These are phyloP conservation scores for Trametes villosa DNA, from an alignment of 768 basidiomycete species.

Conservation along the genomic window DNA sequence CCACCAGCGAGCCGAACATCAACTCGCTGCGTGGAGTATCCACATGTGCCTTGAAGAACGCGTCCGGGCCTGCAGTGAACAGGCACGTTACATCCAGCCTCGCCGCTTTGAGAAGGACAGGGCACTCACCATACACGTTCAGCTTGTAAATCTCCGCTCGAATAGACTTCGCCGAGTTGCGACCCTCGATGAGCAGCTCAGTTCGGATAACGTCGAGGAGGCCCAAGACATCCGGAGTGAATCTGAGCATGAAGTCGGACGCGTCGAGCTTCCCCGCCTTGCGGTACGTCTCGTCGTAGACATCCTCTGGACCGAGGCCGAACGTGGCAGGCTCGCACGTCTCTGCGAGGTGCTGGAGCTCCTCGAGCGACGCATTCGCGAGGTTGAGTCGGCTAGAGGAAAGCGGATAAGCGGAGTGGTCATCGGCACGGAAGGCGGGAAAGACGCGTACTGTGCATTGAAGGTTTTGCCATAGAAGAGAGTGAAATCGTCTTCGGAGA, in stretches of 20 bases:
- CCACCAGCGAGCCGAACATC: conserved; percentile 58
- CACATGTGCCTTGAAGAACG: conserved; percentile 55
- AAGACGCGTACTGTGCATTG: conserved; percentile 5
- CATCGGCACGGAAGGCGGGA: too few species aligned
- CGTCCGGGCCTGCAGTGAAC: conserved; percentile 32
- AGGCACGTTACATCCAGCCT: background rate
- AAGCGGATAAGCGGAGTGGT: too few species aligned
- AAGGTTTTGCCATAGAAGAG: conserved; percentile 15
- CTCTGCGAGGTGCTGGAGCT: conserved; percentile 33
- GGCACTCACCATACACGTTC: conserved; percentile 48
- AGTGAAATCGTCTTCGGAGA: conserved; percentile 8
- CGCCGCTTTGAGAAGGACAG: too few species aligned
- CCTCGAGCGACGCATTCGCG: conserved; percentile 1
- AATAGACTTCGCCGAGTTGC: conserved; percentile 29
- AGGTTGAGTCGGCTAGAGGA: conserved; percentile 17
- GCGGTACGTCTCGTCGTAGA: conserved; percentile 48
- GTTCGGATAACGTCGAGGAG: conserved; percentile 34
- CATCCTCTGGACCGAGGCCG: conserved; percentile 41
- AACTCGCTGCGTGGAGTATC: conserved; percentile 48
- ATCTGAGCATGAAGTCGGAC: conserved; percentile 38
- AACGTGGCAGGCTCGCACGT: conserved; percentile 49
- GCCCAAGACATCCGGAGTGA: conserved; percentile 35
- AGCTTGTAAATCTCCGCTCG: conserved; percentile 48
- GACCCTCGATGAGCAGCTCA: conserved; percentile 29
- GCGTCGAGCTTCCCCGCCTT: conserved; percentile 49